phyloP scores from a whole-genome alignment of 768 basidiomycete species.

The Termitomyces sp. region DNA sequence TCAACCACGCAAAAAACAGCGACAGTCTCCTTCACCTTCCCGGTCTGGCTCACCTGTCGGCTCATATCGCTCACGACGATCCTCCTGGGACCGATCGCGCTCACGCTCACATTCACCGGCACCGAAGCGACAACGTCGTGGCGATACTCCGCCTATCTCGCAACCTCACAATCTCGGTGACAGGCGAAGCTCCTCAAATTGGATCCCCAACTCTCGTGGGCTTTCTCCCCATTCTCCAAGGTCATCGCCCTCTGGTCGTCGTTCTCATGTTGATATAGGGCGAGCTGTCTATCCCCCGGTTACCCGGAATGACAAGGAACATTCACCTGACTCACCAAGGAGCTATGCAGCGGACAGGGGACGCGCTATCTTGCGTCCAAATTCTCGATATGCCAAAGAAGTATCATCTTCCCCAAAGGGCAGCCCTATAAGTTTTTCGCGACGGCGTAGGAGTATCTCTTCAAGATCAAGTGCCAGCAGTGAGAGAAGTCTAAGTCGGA shows the following conservation, averaged over 20 bases:
- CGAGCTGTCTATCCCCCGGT: slow-evolving; percentile 1
- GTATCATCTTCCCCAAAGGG: slow-evolving; percentile 32
- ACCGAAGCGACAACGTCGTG: slow-evolving; percentile 47
- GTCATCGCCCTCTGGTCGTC: slow-evolving; percentile 1
- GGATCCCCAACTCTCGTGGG: slow-evolving; percentile 16
- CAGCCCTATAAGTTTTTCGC: slow-evolving; percentile 26
- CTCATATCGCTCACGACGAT: slow-evolving; percentile 59
- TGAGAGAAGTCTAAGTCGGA: slow-evolving; percentile 52
- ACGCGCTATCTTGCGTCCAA: slow-evolving; percentile 11
- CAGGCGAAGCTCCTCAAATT: slow-evolving; percentile 29
- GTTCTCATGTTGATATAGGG: background rate
- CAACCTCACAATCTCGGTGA: slow-evolving; percentile 47
- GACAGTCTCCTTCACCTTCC: slow-evolving; percentile 49
- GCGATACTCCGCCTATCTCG: slow-evolving; percentile 39
- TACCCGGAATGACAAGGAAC: slow-evolving; percentile 15
- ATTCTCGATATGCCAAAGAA: slow-evolving; percentile 17
- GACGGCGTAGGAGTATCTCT: slow-evolving; percentile 44
- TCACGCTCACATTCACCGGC: slow-evolving; percentile 57
- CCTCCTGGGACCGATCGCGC: slow-evolving; percentile 59
- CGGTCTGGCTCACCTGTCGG: slow-evolving; percentile 58
- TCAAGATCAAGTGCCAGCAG: slow-evolving; percentile 50
- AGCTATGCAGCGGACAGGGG: slow-evolving; percentile 9
- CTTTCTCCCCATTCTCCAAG: slow-evolving; percentile 7
- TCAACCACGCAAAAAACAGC: slow-evolving; percentile 39
- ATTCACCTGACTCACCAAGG: slow-evolving; percentile 17